Percentiles rank a stretch among this genome's conserved stretches.
These are phyloP conservation scores for Amorphotheca resinae DNA, from an alignment of 495 filamentous ascomycete genomes.

Conservation along the genomic window DNA sequence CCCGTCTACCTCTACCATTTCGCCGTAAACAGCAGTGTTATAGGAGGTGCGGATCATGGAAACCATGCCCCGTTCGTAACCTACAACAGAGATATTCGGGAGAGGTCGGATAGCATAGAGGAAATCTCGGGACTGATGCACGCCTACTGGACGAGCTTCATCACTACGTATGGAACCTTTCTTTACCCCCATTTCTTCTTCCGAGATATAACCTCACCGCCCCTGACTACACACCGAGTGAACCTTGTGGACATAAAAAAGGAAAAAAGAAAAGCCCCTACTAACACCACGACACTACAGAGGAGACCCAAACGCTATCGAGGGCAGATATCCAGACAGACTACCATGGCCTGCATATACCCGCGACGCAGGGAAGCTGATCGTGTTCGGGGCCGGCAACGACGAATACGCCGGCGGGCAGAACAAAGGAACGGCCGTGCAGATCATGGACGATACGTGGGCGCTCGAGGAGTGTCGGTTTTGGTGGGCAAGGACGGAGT, in stretches of 20 bases:
- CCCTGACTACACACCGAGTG: no score
- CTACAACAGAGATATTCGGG: constrained; percentile 32
- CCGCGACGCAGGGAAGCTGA: constrained; percentile 13
- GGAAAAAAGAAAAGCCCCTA: no score
- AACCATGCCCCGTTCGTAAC: constrained; percentile 46
- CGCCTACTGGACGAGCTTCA: constrained; percentile 45
- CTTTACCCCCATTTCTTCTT: background rate
- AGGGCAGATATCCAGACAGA: constrained; percentile 3
- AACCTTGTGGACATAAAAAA: no score
- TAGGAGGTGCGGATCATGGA: constrained; percentile 44
- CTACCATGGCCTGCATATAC: constrained; percentile 13
- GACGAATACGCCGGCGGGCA: constrained; percentile 39
- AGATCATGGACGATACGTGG: constrained; percentile 31
- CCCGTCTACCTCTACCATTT: constrained; percentile 48
- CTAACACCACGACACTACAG: background rate
- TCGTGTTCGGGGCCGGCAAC: constrained; percentile 51
- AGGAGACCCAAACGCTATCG: constrained; percentile 38
- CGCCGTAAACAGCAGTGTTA: constrained; percentile 34
- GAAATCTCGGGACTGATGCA: constrained; percentile 40
- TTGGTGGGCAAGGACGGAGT: constrained; percentile 33
- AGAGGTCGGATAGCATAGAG: constrained; percentile 29
- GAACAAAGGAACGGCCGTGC: constrained; percentile 29
- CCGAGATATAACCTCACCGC: no score
- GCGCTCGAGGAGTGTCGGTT: constrained; percentile 40
- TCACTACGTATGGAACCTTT: constrained; percentile 16